Evolutionary conservation across 495 filamentous ascomycete genomes (phyloP).

Genomic region (Hypoxylon subgilvum): DNA sequence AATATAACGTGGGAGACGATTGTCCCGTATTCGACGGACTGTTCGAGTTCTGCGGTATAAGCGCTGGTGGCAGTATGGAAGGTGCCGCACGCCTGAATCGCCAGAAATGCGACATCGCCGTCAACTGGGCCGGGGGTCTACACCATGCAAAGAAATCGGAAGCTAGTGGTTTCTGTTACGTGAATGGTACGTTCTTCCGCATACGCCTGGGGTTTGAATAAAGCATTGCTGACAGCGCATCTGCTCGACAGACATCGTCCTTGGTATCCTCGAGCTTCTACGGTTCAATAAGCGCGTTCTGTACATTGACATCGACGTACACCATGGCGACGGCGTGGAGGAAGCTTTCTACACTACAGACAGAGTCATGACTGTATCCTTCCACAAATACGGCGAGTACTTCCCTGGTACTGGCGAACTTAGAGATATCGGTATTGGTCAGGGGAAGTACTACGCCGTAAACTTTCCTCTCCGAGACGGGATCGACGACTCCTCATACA

Average conservation of each 20-base stretch:
- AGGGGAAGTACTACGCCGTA: constrained; percentile 91
- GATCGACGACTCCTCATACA: constrained; percentile 91
- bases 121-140: constrained; percentile 97
- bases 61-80: constrained; percentile 96
- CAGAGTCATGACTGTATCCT: constrained; percentile 96
- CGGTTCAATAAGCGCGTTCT: constrained; percentile 91
- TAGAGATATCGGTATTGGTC: constrained; percentile 90
- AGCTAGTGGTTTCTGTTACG: constrained; percentile 96
- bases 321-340: constrained; percentile 97
- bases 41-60: constrained; percentile 98
- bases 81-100: constrained; percentile 90
- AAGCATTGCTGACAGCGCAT: background rate
- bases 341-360: constrained; percentile 98
- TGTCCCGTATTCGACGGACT: constrained; percentile 98
- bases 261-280: constrained; percentile 94
- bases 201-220: background rate
- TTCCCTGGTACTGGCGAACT: constrained; percentile 97
- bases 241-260: constrained; percentile 77
- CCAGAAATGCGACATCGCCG: constrained; percentile 93
- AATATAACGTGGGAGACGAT: constrained; percentile 98
- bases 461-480: constrained; percentile 97
- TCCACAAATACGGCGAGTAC: constrained; percentile 99
- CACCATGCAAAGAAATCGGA: constrained; percentile 98
- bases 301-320: constrained; percentile 98
- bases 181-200: constrained; percentile 73